phyloP scores from a whole-genome alignment of 257 asterid genomes.

The Nicotiana tomentosiformis region DNA sequence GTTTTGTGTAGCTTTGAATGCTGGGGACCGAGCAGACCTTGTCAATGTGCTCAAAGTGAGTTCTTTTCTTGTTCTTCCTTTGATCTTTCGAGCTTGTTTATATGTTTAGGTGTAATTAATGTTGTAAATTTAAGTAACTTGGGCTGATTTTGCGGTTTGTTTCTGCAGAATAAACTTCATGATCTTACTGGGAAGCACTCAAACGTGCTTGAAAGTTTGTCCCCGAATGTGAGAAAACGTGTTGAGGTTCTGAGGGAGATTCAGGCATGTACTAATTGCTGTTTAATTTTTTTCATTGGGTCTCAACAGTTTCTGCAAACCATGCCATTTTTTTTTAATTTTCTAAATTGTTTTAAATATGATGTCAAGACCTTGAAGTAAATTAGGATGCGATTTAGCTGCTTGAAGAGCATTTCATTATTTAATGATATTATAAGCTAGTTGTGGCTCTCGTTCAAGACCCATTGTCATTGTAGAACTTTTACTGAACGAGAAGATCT shows the following conservation, averaged over 20 bases:
- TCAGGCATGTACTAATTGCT: slow-evolving; percentile 25
- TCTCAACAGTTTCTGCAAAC: neutral
- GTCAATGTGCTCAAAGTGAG: slow-evolving; percentile 67
- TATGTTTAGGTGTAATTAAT: neutral
- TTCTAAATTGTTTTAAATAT: neutral
- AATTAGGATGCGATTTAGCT: neutral
- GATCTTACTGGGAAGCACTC: slow-evolving; percentile 56
- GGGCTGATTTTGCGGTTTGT: neutral
- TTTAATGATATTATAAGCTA: too few species aligned
- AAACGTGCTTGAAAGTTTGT: slow-evolving; percentile 42
- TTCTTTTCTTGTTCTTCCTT: neutral
- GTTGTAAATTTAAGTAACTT: neutral
- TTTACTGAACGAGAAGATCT: neutral
- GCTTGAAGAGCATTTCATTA: neutral
- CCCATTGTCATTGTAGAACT: neutral
- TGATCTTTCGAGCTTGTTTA: neutral
- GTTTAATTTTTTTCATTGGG: neutral
- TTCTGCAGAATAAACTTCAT: slow-evolving; percentile 51
- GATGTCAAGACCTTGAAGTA: neutral
- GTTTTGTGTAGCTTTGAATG: slow-evolving; percentile 47
- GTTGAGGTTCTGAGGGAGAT: slow-evolving; percentile 52
- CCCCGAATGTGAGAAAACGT: slow-evolving; percentile 46
- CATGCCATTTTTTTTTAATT: neutral
- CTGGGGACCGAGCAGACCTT: slow-evolving; percentile 57
- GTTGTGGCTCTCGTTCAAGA: neutral